A percentile compares a stretch with the other conserved stretches of the same genome.
These are phyloP conservation scores for Nicotiana paniculata DNA, from an alignment of 257 asterid genomes.

Conservation along the genomic window DNA sequence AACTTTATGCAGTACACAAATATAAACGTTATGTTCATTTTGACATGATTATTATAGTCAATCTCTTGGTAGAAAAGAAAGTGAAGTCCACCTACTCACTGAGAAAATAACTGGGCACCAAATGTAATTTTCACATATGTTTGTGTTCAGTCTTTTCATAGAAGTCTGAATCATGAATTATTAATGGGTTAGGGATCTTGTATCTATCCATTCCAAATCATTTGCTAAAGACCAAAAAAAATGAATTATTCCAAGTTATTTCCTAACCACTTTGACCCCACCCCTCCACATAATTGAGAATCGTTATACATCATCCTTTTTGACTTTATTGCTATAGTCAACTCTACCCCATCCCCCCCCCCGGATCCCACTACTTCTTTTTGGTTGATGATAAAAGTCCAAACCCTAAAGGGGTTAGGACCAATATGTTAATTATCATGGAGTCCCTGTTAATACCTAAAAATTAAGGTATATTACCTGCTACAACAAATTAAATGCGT, in stretches of 20 bases:
- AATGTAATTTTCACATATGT: not conserved
- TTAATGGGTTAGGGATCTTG: not conserved
- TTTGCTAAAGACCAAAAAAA: not conserved
- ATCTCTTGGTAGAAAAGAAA: not conserved
- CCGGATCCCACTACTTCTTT: not conserved
- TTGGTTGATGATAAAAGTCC: not conserved
- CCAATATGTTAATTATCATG: too few relatives aligned
- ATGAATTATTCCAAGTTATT: not conserved
- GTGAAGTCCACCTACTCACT: not conserved
- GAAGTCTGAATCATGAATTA: not conserved
- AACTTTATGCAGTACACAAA: not conserved
- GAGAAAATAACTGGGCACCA: not conserved
- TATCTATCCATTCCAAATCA: constrained; percentile 2
- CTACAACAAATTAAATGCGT: too few relatives aligned
- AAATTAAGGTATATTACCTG: too few relatives aligned
- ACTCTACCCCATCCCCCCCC: not conserved
- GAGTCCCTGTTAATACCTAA: too few relatives aligned
- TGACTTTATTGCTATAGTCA: constrained; percentile 30
- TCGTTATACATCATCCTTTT: constrained; percentile 29
- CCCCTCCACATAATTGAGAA: constrained; percentile 34
- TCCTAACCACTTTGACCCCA: constrained; percentile 36
- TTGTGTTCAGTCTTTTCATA: not conserved
- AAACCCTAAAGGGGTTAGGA: not conserved
- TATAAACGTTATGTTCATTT: not conserved
- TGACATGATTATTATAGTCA: not conserved